Conservation (phyloP, 1,284 basidiomycete genomes). For the Vanrija sp. region DNA sequence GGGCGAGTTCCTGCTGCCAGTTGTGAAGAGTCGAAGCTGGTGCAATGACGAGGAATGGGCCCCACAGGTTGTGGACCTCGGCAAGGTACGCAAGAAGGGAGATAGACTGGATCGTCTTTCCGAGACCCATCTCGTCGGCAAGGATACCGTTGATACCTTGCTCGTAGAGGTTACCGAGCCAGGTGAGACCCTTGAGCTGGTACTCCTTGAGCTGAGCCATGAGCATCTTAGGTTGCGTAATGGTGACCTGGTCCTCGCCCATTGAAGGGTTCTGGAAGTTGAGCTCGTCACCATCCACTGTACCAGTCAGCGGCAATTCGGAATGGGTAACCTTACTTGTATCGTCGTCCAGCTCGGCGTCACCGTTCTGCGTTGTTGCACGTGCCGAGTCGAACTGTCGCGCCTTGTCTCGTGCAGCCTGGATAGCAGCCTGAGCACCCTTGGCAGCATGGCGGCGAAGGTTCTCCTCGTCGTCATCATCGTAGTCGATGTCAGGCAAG, state of each 20-base stretch:
- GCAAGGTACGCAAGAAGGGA: slow-evolving; percentile 94
- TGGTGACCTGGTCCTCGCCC: slow-evolving; percentile 77
- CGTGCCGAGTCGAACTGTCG: slow-evolving; percentile 79
- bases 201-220: slow-evolving; percentile 98
- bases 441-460: slow-evolving; percentile 80
- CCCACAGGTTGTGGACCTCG: slow-evolving; percentile 98
- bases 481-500: slow-evolving; percentile 84
- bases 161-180: slow-evolving; percentile 96
- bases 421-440: slow-evolving; percentile 87
- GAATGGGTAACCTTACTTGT: slow-evolving; percentile 10
- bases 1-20: slow-evolving; percentile 97
- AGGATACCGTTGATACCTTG: slow-evolving; percentile 99
- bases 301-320: background rate
- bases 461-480: slow-evolving; percentile 90
- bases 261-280: slow-evolving; percentile 99
- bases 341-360: slow-evolving; percentile 20
- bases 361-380: slow-evolving; percentile 54
- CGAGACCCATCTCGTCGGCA: slow-evolving; percentile 98
- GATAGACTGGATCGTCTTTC: slow-evolving; percentile 99
- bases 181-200: slow-evolving; percentile 96
- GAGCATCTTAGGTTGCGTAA: slow-evolving; percentile 92
- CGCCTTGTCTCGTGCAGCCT: slow-evolving; percentile 74
- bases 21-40: slow-evolving; percentile 98
- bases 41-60: slow-evolving; percentile 98
- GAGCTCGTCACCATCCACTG: slow-evolving; percentile 87